Evolutionary conservation across 176 grass and related monocot species (phyloP).

Genomic region (Cenchrus americanus): DNA sequence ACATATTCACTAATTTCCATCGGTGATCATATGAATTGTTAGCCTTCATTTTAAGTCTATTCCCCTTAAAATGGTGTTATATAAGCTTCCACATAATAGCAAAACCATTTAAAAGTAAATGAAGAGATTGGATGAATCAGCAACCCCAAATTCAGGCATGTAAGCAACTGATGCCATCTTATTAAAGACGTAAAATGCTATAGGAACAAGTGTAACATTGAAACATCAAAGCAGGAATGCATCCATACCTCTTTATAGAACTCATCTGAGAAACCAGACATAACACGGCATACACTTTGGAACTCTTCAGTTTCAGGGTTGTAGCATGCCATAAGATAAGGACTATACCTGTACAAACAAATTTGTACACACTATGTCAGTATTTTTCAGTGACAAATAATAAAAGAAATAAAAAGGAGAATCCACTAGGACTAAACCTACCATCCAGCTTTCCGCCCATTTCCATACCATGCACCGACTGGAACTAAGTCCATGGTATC

Average conservation of each 20-base stretch:
- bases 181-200: constrained; percentile 21
- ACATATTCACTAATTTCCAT: constrained; percentile 11
- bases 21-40: neutral
- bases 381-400: constrained; percentile 11
- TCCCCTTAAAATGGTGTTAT: neutral
- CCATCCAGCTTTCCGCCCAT: constrained; percentile 95
- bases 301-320: constrained; percentile 92
- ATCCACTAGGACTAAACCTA: constrained; percentile 37
- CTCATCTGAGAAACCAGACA: constrained; percentile 92
- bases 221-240: constrained; percentile 7
- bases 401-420: neutral
- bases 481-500: constrained; percentile 91
- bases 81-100: neutral
- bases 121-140: neutral
- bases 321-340: constrained; percentile 98
- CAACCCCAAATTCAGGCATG: neutral
- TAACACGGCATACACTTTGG: constrained; percentile 94
- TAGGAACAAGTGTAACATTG: neutral
- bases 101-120: neutral
- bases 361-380: constrained; percentile 9
- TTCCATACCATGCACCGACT: constrained; percentile 94
- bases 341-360: constrained; percentile 76
- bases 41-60: neutral
- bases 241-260: constrained; percentile 92
- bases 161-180: constrained; percentile 3